These are phyloP conservation scores for Candida qinlingensis DNA, from an alignment of 805 yeast species.

Conservation along the genomic window DNA sequence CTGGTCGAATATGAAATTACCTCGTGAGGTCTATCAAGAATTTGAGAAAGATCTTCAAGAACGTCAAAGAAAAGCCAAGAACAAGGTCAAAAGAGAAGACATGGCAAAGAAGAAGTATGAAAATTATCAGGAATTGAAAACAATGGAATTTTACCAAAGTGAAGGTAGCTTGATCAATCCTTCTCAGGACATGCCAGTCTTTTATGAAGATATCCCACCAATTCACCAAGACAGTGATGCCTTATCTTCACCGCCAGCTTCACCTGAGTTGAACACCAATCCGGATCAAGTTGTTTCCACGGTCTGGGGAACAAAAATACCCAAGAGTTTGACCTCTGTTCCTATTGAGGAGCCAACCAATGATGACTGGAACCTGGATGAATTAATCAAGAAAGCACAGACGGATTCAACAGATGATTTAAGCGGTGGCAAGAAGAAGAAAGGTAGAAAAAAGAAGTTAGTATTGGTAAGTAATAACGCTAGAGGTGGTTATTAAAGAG, in stretches of 20 bases:
- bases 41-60: slow-evolving; percentile 53
- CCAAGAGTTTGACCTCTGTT: slow-evolving; percentile 22
- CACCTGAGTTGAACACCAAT: slow-evolving; percentile 26
- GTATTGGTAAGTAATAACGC: slow-evolving; percentile 14
- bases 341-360: slow-evolving; percentile 26
- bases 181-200: background rate
- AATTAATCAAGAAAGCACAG: slow-evolving; percentile 18
- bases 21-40: slow-evolving; percentile 34
- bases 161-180: slow-evolving; percentile 4
- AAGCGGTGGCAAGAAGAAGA: slow-evolving; percentile 13
- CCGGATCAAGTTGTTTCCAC: slow-evolving; percentile 32
- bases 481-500: slow-evolving; percentile 8
- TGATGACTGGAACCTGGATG: slow-evolving; percentile 27
- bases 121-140: slow-evolving; percentile 50
- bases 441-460: slow-evolving; percentile 21
- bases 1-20: slow-evolving; percentile 54
- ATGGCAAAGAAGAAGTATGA: slow-evolving; percentile 51
- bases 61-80: slow-evolving; percentile 45
- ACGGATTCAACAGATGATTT: background rate
- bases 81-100: slow-evolving; percentile 56
- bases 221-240: slow-evolving; percentile 22
- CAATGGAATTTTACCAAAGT: slow-evolving; percentile 44
- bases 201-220: slow-evolving; percentile 4
- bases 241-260: background rate
- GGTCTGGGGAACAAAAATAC: slow-evolving; percentile 67